Conservation (phyloP, 805 yeast species). For the Hanseniaspora guilliermondii region DNA sequence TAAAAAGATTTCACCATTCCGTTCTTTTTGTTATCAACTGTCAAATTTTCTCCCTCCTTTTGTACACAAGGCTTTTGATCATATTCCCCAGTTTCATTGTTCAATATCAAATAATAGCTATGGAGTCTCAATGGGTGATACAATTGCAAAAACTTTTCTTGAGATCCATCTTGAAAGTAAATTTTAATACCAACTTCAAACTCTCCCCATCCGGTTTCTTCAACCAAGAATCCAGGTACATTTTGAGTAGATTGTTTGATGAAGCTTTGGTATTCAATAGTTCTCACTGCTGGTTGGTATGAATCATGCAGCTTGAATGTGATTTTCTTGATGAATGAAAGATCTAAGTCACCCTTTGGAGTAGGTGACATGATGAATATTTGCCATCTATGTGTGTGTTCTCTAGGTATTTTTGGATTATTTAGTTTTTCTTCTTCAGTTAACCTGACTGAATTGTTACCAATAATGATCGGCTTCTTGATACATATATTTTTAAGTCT, state of each 20-base stretch:
- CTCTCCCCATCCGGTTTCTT: slow-evolving; percentile 99
- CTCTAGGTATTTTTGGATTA: slow-evolving; percentile 49
- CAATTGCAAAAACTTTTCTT: slow-evolving; percentile 73
- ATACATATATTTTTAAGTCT: slow-evolving; percentile 47
- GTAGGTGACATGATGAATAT: slow-evolving; percentile 71
- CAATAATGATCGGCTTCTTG: slow-evolving; percentile 67
- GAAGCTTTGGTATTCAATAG: slow-evolving; percentile 40
- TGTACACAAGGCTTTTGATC: background rate
- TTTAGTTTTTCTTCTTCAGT: slow-evolving; percentile 36
- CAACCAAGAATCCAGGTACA: slow-evolving; percentile 82
- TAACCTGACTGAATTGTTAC: slow-evolving; percentile 65
- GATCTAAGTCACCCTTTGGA: slow-evolving; percentile 47
- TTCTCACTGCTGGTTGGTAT: slow-evolving; percentile 72
- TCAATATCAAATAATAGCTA: slow-evolving; percentile 47
- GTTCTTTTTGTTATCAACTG: slow-evolving; percentile 22
- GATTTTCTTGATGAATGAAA: slow-evolving; percentile 74
- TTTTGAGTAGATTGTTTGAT: background rate
- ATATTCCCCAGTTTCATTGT: slow-evolving; percentile 31
- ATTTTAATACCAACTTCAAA: slow-evolving; percentile 84
- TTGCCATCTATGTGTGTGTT: slow-evolving; percentile 94
- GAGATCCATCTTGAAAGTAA: slow-evolving; percentile 73
- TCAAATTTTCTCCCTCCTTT: slow-evolving; percentile 13
- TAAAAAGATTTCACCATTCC: slow-evolving; percentile 45
- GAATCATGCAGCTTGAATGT: slow-evolving; percentile 94
- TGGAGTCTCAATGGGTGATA: slow-evolving; percentile 86